Evolutionary conservation across 2,329 filamentous ascomycete species (phyloP).

Genomic region (Paradendryphiella salina): DNA sequence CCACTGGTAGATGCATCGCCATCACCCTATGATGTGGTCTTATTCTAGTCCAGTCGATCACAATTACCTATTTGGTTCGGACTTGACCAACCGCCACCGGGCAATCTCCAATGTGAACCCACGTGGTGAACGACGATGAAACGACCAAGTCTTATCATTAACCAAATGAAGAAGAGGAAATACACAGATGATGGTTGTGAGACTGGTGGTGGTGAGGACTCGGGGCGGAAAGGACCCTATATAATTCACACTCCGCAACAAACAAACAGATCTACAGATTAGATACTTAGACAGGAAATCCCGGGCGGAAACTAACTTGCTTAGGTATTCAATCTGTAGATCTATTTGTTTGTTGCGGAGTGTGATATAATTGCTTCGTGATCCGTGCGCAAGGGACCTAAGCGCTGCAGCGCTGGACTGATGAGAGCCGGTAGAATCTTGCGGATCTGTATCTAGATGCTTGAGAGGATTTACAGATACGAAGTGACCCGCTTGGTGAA

Average conservation of each 20-base stretch:
- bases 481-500: background rate
- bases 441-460: conserved; percentile 4
- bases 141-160: conserved; percentile 1
- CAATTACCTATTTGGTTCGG: conserved; percentile 1
- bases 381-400: conserved; percentile 1
- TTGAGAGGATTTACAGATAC: background rate
- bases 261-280: too few species aligned
- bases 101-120: conserved; percentile 2
- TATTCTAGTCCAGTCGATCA: background rate
- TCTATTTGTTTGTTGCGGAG: too few species aligned
- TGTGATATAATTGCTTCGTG: background rate
- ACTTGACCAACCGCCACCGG: background rate
- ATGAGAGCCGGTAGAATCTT: background rate
- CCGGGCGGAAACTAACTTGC: too few species aligned
- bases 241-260: too few species aligned
- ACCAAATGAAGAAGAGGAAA: background rate
- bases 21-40: background rate
- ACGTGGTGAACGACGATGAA: conserved; percentile 3
- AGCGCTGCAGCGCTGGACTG: background rate
- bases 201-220: background rate
- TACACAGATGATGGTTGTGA: background rate
- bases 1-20: background rate
- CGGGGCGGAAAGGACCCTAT: background rate
- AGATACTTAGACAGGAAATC: too few species aligned
- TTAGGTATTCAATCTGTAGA: too few species aligned